Evolutionary conservation across 2,329 filamentous ascomycete genomes (phyloP).

Genomic region (Chrysoporthe deuterocubensis): DNA sequence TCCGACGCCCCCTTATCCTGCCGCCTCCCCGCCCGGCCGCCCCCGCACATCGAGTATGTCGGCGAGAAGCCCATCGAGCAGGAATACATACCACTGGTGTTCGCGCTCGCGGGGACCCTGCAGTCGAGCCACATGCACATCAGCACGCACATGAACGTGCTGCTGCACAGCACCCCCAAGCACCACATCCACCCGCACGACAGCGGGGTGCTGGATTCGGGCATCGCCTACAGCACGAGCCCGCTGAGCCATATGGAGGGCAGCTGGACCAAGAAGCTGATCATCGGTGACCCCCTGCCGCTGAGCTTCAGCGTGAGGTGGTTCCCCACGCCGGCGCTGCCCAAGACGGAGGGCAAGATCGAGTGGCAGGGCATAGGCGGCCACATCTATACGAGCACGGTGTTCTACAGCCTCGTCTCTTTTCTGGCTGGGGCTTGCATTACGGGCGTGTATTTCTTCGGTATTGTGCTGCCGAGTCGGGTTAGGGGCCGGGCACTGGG

Average conservation of each 20-base stretch:
- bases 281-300: slow-evolving; percentile 85
- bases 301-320: slow-evolving; percentile 82
- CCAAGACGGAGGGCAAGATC: slow-evolving; percentile 66
- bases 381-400: slow-evolving; percentile 65
- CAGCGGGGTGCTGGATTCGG: slow-evolving; percentile 83
- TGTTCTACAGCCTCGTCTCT: slow-evolving; percentile 65
- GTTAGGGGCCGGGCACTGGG: slow-evolving; percentile 56
- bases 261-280: slow-evolving; percentile 64
- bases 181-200: slow-evolving; percentile 66
- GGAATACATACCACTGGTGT: slow-evolving; percentile 81
- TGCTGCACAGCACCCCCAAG: slow-evolving; percentile 73
- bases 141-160: slow-evolving; percentile 84
- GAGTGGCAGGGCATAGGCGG: slow-evolving; percentile 69
- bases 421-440: slow-evolving; percentile 60
- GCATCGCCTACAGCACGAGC: slow-evolving; percentile 83
- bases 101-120: slow-evolving; percentile 86
- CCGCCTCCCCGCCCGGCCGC: slow-evolving; percentile 80
- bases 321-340: slow-evolving; percentile 77
- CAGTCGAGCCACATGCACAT: slow-evolving; percentile 91
- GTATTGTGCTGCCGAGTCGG: slow-evolving; percentile 59
- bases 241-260: slow-evolving; percentile 65
- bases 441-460: slow-evolving; percentile 63
- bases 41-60: slow-evolving; percentile 57
- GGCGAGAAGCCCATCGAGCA: slow-evolving; percentile 54
- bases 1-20: slow-evolving; percentile 92